Percentiles rank a stretch among this genome's conserved stretches.
Conservation (phyloP, 768 basidiomycete species). For the Agrocybe chaxingu region DNA sequence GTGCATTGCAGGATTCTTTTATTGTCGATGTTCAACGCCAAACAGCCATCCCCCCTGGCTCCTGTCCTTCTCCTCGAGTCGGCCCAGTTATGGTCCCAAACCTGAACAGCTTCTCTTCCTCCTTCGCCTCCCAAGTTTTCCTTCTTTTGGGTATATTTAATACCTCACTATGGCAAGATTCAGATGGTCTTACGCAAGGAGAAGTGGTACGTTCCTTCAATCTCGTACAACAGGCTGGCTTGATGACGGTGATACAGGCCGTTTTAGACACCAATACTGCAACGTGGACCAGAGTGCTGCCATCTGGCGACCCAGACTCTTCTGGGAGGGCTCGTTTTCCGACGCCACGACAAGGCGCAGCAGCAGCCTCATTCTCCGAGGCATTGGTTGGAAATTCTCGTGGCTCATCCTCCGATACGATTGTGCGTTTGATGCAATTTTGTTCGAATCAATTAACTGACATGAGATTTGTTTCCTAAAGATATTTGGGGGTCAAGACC, state of each 20-base stretch:
- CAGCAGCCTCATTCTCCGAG: slow-evolving; percentile 49
- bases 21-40: slow-evolving; percentile 43
- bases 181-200: slow-evolving; percentile 54
- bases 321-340: slow-evolving; percentile 51
- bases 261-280: slow-evolving; percentile 59
- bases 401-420: slow-evolving; percentile 54
- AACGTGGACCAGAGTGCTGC: slow-evolving; percentile 70
- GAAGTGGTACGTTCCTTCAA: slow-evolving; percentile 57
- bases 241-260: slow-evolving; percentile 36
- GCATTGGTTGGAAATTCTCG: slow-evolving; percentile 57
- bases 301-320: slow-evolving; percentile 71
- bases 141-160: slow-evolving; percentile 69
- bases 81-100: slow-evolving; percentile 62
- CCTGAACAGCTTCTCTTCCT: slow-evolving; percentile 48
- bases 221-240: not conserved
- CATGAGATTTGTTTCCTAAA: slow-evolving; percentile 9
- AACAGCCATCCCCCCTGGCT: slow-evolving; percentile 34
- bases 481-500: slow-evolving; percentile 76
- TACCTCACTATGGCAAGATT: slow-evolving; percentile 63
- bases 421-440: slow-evolving; percentile 34
- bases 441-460: not conserved
- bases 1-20: slow-evolving; percentile 59
- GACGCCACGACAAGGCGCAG: slow-evolving; percentile 67
- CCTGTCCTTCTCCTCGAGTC: slow-evolving; percentile 66
- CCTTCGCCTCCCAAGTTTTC: slow-evolving; percentile 63